A percentile compares a stretch with the other conserved stretches of the same genome.
These are phyloP conservation scores for Entophlyctis helioformis DNA, from an alignment of 192 early-diverging fungal species.

Conservation along the genomic window DNA sequence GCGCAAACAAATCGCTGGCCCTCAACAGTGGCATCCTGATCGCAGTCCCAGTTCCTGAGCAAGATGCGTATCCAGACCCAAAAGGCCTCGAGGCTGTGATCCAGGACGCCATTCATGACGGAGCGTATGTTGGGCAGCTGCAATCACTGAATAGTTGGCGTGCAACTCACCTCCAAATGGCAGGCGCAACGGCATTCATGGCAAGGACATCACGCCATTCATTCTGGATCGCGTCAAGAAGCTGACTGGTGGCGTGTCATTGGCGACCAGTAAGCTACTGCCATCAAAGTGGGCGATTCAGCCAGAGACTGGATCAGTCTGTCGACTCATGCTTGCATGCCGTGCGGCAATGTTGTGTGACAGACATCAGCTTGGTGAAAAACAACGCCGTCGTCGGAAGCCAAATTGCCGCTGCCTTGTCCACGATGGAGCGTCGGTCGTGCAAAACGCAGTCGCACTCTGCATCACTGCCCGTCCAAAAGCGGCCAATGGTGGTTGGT, in stretches of 20 bases:
- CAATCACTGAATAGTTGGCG: not conserved
- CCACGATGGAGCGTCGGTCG: too few species aligned
- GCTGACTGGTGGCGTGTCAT: conserved; percentile 71
- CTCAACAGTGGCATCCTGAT: conserved; percentile 74
- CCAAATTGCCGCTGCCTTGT: conserved; percentile 57
- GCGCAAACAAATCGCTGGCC: conserved; percentile 46
- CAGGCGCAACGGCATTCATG: conserved; percentile 48
- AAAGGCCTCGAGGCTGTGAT: too few species aligned
- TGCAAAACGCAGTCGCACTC: too few species aligned
- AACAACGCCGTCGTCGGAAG: conserved; percentile 81
- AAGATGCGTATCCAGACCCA: too few species aligned
- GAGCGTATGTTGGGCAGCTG: too few species aligned
- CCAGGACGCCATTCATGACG: too few species aligned
- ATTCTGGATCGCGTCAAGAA: conserved; percentile 74
- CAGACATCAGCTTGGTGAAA: conserved; percentile 82
- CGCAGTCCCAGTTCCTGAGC: conserved; percentile 76
- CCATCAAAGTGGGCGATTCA: not conserved
- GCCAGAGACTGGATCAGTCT: not conserved
- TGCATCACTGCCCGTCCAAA: not conserved
- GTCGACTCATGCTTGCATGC: too few species aligned
- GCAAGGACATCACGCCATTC: conserved; percentile 90
- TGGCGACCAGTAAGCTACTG: conserved; percentile 56
- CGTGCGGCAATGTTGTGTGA: too few species aligned
- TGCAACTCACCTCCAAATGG: not conserved
- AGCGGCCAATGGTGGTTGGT: conserved; percentile 69